phyloP scores from a whole-genome alignment of 441 rosid species.

The Metrosideros polymorpha region DNA sequence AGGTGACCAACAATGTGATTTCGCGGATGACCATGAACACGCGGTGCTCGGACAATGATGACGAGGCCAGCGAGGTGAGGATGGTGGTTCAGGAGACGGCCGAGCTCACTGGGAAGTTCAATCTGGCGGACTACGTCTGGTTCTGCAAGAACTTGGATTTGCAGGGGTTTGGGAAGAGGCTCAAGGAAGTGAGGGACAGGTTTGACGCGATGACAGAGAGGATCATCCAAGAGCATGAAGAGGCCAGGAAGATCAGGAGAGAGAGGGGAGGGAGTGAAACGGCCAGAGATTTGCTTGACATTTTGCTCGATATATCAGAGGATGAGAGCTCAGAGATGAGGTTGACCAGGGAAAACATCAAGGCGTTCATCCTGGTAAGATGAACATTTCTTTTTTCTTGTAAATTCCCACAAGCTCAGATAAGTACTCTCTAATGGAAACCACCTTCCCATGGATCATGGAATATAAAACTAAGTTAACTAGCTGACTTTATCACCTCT shows the following conservation, averaged over 20 bases:
- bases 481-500: not conserved
- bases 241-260: constrained; percentile 11
- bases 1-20: constrained; percentile 42
- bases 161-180: constrained; percentile 46
- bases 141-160: constrained; percentile 46
- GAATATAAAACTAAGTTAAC: not conserved
- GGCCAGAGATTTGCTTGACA: constrained; percentile 40
- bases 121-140: constrained; percentile 55
- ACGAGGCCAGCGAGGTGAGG: constrained; percentile 32
- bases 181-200: constrained; percentile 36
- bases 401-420: not conserved
- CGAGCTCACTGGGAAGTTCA: constrained; percentile 42
- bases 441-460: not conserved
- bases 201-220: constrained; percentile 48
- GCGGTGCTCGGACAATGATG: constrained; percentile 25
- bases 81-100: constrained; percentile 42
- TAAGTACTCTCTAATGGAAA: not conserved
- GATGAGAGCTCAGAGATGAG: constrained; percentile 19
- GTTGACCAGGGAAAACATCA: constrained; percentile 1
- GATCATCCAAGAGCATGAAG: constrained; percentile 44
- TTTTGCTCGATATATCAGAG: constrained; percentile 42
- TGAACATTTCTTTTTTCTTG: not conserved
- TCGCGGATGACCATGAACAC: constrained; percentile 42
- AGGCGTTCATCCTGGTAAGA: constrained; percentile 10
- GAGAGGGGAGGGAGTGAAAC: constrained; percentile 1